phyloP scores from a whole-genome alignment of 495 filamentous ascomycete genomes.

The Emericellopsis terricola region DNA sequence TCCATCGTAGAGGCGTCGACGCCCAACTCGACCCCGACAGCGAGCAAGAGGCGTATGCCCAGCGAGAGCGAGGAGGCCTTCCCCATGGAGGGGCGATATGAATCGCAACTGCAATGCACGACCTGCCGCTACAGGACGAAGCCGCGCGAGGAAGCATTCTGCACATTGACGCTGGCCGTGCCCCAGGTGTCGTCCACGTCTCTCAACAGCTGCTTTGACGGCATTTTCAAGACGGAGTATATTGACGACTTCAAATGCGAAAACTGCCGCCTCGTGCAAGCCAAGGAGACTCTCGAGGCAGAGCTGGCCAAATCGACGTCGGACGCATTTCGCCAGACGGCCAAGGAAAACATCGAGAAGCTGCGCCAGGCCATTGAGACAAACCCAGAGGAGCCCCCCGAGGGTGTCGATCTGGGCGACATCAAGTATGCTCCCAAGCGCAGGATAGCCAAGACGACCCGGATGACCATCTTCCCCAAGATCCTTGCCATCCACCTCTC shows the following conservation, averaged over 20 bases:
- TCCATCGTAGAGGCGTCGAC: background rate
- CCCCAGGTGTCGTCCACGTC: constrained; percentile 43
- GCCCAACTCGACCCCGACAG: background rate
- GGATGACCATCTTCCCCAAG: constrained; percentile 72
- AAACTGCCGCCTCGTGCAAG: constrained; percentile 72
- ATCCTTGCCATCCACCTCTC: constrained; percentile 85
- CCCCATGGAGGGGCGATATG: constrained; percentile 68
- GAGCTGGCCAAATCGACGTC: constrained; percentile 21
- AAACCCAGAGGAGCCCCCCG: constrained; percentile 60
- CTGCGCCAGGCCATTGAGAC: constrained; percentile 44
- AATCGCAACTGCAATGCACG: constrained; percentile 85
- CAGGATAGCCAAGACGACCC: constrained; percentile 68
- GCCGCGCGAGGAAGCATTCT: constrained; percentile 66
- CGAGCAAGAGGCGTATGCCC: constrained; percentile 10
- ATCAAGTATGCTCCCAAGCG: constrained; percentile 55
- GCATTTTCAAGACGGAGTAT: constrained; percentile 81
- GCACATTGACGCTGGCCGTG: constrained; percentile 81
- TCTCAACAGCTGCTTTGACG: constrained; percentile 60
- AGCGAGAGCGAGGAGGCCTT: constrained; percentile 45
- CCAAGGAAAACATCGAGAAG: constrained; percentile 26
- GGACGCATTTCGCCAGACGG: constrained; percentile 26
- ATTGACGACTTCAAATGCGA: constrained; percentile 97
- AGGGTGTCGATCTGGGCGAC: constrained; percentile 60
- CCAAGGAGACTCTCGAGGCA: constrained; percentile 19
- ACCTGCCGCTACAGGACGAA: constrained; percentile 80